These are phyloP conservation scores for Eucalyptus tenuipes DNA, from an alignment of 345 rosid species.

Conservation along the genomic window DNA sequence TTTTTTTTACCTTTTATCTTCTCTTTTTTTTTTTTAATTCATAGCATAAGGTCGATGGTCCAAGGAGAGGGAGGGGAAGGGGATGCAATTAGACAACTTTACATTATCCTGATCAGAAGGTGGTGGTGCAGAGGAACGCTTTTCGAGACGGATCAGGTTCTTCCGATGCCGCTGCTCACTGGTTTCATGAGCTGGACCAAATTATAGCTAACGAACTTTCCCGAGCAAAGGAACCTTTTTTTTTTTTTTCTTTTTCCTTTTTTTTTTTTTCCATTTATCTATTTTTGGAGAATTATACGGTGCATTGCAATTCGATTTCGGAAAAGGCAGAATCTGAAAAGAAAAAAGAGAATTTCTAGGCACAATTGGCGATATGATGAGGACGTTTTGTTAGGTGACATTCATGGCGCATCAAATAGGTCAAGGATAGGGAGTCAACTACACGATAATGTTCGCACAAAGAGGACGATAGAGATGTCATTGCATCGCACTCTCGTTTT, in stretches of 20 bases:
- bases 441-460: neutral
- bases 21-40: neutral
- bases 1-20: neutral
- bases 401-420: neutral
- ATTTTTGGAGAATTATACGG: neutral
- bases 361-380: neutral
- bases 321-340: neutral
- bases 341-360: neutral
- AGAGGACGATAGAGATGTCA: neutral
- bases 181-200: neutral
- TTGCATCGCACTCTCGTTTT: neutral
- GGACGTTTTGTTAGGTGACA: neutral
- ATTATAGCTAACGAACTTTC: neutral
- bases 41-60: neutral
- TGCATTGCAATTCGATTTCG: neutral
- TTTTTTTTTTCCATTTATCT: neutral
- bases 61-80: neutral
- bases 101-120: neutral
- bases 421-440: neutral
- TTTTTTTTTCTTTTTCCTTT: neutral
- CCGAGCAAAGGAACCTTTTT: neutral
- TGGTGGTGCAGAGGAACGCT: slow-evolving; percentile 17
- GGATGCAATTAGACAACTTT: neutral
- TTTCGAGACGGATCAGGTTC: slow-evolving; percentile 50
- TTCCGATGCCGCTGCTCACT: neutral